Evolutionary conservation across 345 rosid genomes (phyloP).

Genomic region (Populus nigra): DNA sequence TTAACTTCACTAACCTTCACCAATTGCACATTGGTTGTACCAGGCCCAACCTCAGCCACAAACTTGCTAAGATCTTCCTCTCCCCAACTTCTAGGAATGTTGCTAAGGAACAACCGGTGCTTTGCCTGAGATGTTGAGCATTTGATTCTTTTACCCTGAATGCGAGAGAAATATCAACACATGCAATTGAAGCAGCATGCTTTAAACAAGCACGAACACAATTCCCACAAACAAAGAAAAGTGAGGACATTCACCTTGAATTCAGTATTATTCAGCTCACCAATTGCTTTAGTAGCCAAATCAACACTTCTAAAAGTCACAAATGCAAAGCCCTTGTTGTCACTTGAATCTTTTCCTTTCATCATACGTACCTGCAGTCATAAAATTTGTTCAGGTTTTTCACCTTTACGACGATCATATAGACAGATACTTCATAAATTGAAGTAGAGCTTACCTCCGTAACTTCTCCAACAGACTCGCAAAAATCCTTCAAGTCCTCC

Average conservation of each 20-base stretch:
- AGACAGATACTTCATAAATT: background rate
- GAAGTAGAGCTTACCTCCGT: conserved; percentile 50
- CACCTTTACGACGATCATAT: background rate
- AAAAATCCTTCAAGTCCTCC: conserved; percentile 64
- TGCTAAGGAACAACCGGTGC: conserved; percentile 78
- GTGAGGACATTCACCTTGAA: conserved; percentile 54
- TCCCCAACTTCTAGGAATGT: conserved; percentile 75
- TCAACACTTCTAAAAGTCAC: conserved; percentile 78
- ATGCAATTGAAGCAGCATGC: conserved; percentile 10
- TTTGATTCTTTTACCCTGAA: conserved; percentile 71
- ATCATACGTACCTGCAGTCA: conserved; percentile 67
- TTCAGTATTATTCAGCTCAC: conserved; percentile 61
- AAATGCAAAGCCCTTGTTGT: conserved; percentile 80
- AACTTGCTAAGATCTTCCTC: conserved; percentile 67
- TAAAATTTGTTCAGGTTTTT: conserved; percentile 14
- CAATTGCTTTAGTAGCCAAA: conserved; percentile 76
- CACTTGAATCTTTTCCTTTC: conserved; percentile 78
- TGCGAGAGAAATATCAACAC: conserved; percentile 13
- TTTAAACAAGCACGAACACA: background rate
- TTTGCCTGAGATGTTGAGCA: conserved; percentile 87
- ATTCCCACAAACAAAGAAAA: background rate
- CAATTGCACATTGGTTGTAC: conserved; percentile 64
- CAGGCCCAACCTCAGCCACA: conserved; percentile 71
- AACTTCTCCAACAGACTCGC: conserved; percentile 83
- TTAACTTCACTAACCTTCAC: conserved; percentile 58